These are phyloP conservation scores for Pelargonium cotyledonis DNA, from an alignment of 441 rosid genomes.

Conservation along the genomic window DNA sequence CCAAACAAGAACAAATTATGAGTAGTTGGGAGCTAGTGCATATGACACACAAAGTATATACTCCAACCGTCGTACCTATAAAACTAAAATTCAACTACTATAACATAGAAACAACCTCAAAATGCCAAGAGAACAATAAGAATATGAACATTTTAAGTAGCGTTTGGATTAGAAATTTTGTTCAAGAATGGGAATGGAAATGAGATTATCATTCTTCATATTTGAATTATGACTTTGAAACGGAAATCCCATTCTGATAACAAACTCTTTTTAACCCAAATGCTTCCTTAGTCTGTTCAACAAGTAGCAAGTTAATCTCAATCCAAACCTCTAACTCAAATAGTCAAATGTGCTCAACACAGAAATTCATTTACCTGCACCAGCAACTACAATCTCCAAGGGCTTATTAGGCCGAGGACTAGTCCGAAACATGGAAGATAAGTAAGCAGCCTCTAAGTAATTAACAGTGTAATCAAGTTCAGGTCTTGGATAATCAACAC, in stretches of 20 bases:
- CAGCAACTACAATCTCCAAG: conserved; percentile 75
- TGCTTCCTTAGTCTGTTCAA: not conserved
- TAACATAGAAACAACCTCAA: not conserved
- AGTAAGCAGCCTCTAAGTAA: conserved; percentile 80
- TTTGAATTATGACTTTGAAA: no score
- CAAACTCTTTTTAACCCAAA: no score
- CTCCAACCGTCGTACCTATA: not conserved
- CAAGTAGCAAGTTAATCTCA: not conserved
- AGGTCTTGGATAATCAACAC: conserved; percentile 80
- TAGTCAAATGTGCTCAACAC: not conserved
- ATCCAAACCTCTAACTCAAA: not conserved
- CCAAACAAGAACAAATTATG: not conserved
- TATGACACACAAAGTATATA: no score
- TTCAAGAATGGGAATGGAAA: no score
- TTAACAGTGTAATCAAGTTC: conserved; percentile 67
- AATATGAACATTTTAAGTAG: not conserved
- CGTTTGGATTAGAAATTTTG: no score
- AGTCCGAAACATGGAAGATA: conserved; percentile 63
- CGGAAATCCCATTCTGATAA: no score
- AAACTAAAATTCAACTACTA: not conserved
- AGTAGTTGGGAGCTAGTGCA: not conserved
- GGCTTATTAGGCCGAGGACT: conserved; percentile 65
- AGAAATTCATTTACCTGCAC: conserved; percentile 52
- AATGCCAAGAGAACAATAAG: not conserved
- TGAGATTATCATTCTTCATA: no score